These are phyloP conservation scores for Tubosaeta sp. DNA, from an alignment of 768 basidiomycete species.

Conservation along the genomic window DNA sequence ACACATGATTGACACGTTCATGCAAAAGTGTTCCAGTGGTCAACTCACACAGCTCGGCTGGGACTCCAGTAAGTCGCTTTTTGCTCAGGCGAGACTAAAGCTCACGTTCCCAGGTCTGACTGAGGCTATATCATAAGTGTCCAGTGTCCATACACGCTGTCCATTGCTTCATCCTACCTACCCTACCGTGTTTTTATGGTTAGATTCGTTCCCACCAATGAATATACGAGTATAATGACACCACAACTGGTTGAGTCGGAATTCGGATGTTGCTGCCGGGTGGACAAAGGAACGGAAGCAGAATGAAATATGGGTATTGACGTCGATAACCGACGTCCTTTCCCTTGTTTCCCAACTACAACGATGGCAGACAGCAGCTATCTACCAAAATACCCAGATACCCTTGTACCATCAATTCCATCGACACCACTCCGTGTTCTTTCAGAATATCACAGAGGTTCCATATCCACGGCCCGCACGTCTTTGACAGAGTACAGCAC, in stretches of 20 bases:
- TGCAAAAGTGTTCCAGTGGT: constrained; percentile 19
- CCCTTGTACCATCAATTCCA: background rate
- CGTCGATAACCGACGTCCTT: constrained; percentile 10
- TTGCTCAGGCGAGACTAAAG: background rate
- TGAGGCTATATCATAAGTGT: constrained; percentile 2
- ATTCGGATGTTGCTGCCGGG: constrained; percentile 16
- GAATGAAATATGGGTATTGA: constrained; percentile 3
- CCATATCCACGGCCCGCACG: constrained; percentile 63
- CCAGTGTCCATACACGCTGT: background rate
- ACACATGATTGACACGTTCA: constrained; percentile 17
- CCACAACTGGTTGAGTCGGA: constrained; percentile 9
- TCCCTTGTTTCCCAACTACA: constrained; percentile 8
- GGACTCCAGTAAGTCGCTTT: constrained; percentile 20
- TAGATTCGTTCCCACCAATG: background rate
- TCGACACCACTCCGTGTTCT: constrained; percentile 25
- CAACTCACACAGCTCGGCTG: constrained; percentile 23
- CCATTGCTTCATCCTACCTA: constrained; percentile 1
- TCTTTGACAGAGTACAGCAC: constrained; percentile 51
- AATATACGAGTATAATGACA: constrained; percentile 16
- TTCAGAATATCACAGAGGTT: constrained; percentile 55
- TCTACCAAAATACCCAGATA: constrained; percentile 8
- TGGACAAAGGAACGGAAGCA: constrained; percentile 19
- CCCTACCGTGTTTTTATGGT: constrained; percentile 13
- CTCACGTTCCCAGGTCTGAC: constrained; percentile 10
- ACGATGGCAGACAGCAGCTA: constrained; percentile 20